phyloP scores from a whole-genome alignment of 306 rosid species.

The Dryas octopetala region DNA sequence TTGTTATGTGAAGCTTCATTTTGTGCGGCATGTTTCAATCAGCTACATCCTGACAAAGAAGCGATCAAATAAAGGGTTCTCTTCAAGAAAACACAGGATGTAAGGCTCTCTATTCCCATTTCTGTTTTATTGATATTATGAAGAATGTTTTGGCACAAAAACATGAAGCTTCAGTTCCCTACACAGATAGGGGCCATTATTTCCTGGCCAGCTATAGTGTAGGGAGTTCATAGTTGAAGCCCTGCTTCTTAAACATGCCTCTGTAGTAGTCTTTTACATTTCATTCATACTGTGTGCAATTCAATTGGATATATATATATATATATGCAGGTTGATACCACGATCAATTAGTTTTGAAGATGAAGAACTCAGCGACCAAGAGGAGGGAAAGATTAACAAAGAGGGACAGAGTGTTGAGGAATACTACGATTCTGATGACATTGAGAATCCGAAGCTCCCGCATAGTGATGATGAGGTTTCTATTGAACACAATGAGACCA shows the following conservation, averaged over 20 bases:
- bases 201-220: not conserved
- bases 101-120: conserved; percentile 28
- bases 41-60: conserved; percentile 44
- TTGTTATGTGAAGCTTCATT: conserved; percentile 57
- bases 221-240: not conserved
- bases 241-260: not conserved
- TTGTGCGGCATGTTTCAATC: conserved; percentile 62
- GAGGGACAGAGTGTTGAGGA: conserved; percentile 29
- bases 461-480: conserved; percentile 24
- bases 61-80: conserved; percentile 37
- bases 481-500: conserved; percentile 22
- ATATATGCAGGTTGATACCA: conserved; percentile 44
- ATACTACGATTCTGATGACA: conserved; percentile 30
- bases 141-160: not conserved
- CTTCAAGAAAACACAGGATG: conserved; percentile 38
- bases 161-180: conserved; percentile 7
- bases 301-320: not conserved
- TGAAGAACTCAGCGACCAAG: conserved; percentile 19
- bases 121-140: not conserved
- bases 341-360: conserved; percentile 28
- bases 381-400: conserved; percentile 2
- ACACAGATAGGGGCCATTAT: conserved; percentile 17
- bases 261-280: not conserved
- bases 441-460: conserved; percentile 49
- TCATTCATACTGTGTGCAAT: conserved; percentile 10